A percentile compares a stretch with the other conserved stretches of the same genome.
Evolutionary conservation across 2,329 filamentous ascomycete species (phyloP).

Genomic region (Alternaria infectoria): DNA sequence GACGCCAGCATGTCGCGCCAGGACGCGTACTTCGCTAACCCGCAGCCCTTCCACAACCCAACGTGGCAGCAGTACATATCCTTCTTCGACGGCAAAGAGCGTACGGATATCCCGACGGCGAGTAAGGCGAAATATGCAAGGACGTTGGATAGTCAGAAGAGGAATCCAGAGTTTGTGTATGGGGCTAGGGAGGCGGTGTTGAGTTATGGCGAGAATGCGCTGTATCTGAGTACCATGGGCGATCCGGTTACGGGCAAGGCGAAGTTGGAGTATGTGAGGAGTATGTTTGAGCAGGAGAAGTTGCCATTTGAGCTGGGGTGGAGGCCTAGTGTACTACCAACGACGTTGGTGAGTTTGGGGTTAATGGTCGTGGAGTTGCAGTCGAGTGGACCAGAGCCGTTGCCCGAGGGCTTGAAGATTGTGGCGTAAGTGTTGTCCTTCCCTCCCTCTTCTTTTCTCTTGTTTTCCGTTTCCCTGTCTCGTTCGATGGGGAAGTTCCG

Average conservation of each 20-base stretch:
- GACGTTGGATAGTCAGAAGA: constrained; percentile 12
- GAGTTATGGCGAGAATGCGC: constrained; percentile 23
- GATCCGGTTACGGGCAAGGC: constrained; percentile 11
- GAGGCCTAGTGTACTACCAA: constrained; percentile 18
- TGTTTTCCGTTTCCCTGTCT: too few species aligned
- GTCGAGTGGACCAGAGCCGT: constrained; percentile 4
- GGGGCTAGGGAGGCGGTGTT: constrained; percentile 15
- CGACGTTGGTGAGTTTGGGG: constrained; percentile 20
- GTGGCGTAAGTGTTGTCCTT: constrained; percentile 14
- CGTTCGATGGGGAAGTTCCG: too few species aligned
- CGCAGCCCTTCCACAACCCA: constrained; percentile 4
- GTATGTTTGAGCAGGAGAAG: constrained; percentile 22
- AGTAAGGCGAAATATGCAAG: constrained; percentile 16
- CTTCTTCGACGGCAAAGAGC: constrained; percentile 16
- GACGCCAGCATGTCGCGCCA: constrained; percentile 25
- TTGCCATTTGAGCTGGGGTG: constrained; percentile 21
- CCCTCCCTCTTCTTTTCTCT: too few species aligned
- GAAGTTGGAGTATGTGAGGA: constrained; percentile 17
- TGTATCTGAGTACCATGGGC: constrained; percentile 18
- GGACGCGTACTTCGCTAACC: constrained; percentile 11
- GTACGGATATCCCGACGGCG: constrained; percentile 17
- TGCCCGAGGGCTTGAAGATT: constrained; percentile 11
- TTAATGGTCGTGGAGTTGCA: constrained; percentile 10
- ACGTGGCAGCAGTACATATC: constrained; percentile 22
- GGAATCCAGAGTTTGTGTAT: constrained; percentile 20